Evolutionary conservation across 345 rosid genomes (phyloP), one percentile per base, ranked within the genome.

Genomic region (Dimocarpus longan): DNA sequence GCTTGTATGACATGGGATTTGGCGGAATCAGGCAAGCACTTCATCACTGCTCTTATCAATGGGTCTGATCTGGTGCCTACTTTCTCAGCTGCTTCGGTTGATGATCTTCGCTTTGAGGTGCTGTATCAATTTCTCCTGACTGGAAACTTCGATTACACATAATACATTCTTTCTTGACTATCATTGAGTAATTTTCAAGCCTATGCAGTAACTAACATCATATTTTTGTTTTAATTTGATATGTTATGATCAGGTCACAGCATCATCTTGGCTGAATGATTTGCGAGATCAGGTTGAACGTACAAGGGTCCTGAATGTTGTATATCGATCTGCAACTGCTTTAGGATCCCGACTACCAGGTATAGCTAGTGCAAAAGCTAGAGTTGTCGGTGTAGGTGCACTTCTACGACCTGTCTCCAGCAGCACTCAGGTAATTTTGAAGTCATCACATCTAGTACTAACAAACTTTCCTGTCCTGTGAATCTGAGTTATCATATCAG

Each of bases 1-100:
- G 99, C 99, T 26, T 97, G 98, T 82, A 91, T 97, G 98, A 97
- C 99, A 43, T 97, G 97, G 98, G 98, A 97, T 68, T 88, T 97
- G 85, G 99, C 99, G 69, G 99, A 96, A 82, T 96, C 99, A 62
- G 99, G 99, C 78, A 97, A 92, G 86, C 91, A 89, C 73, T 97
- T 94, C 82, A 88, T 91, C 68, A 88, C 95, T 32, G 91, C 97
- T 28, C 80, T 92, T 62, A 83, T 97, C 62, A 94, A 97, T 81
- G 99, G 99, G 67, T 94, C 97, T 52, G 99, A 97, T 88, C 80
- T 94, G 73, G 99, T 97, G 76, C 98, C 99, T 68, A 92, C 98
- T 70, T 97, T 93, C 80, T 97, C 99, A 73, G 80, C 98, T 75
- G 86, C 94, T 80, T 93, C 99, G 59, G 80, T 97, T 39, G 99